These are phyloP conservation scores for Pezicula radicicola DNA, from an alignment of 2,329 filamentous ascomycete species.

Conservation along the genomic window DNA sequence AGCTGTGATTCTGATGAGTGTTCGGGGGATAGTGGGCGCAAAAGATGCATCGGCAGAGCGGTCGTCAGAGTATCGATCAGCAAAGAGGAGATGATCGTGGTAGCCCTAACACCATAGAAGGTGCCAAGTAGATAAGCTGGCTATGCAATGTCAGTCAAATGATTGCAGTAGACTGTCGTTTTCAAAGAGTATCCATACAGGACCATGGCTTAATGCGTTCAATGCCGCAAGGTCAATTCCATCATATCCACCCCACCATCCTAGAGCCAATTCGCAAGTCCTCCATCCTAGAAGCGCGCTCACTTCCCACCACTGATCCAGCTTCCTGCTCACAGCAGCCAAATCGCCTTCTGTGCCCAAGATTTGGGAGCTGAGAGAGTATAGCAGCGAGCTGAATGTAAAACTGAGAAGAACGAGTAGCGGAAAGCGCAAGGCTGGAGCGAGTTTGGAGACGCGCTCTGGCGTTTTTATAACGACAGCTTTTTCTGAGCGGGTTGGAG, in stretches of 20 bases:
- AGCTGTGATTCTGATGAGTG: constrained; percentile 48
- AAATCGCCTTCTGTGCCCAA: constrained; percentile 59
- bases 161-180: background rate
- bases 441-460: constrained; percentile 34
- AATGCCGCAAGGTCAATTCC: constrained; percentile 66
- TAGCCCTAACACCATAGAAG: constrained; percentile 70
- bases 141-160: constrained; percentile 7
- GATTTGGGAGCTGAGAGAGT: constrained; percentile 50
- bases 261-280: constrained; percentile 65
- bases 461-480: constrained; percentile 7
- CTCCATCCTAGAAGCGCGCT: constrained; percentile 49
- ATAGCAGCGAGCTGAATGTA: constrained; percentile 60
- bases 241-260: constrained; percentile 74
- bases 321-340: constrained; percentile 60
- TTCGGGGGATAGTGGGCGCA: constrained; percentile 64
- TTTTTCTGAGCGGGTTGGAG: background rate
- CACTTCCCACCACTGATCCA: constrained; percentile 62
- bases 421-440: constrained; percentile 46
- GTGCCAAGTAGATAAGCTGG: constrained; percentile 71
- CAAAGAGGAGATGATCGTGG: constrained; percentile 59
- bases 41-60: constrained; percentile 70
- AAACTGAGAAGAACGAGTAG: constrained; percentile 54
- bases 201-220: constrained; percentile 69
- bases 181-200: constrained; percentile 51
- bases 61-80: constrained; percentile 66